phyloP scores from a whole-genome alignment of 306 rosid genomes.

The Arachis stenosperma region DNA sequence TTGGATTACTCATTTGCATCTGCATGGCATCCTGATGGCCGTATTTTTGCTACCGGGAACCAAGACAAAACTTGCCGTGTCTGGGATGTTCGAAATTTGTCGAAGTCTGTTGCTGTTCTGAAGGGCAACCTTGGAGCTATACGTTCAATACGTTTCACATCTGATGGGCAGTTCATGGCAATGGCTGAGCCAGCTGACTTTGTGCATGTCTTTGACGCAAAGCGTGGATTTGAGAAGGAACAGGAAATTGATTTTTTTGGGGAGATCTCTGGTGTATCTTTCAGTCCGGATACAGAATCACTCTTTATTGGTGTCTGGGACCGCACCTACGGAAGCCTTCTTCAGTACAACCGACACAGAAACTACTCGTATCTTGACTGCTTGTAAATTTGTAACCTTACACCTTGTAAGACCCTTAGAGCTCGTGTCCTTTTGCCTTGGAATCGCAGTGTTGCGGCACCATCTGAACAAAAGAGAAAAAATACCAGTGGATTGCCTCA shows the following conservation, averaged over 20 bases:
- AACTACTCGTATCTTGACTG: slow-evolving; percentile 65
- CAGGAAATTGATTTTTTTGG: slow-evolving; percentile 89
- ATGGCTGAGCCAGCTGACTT: slow-evolving; percentile 95
- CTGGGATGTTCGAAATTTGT: slow-evolving; percentile 83
- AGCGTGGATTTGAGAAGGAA: slow-evolving; percentile 73
- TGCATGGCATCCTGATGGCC: slow-evolving; percentile 86
- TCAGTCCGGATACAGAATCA: slow-evolving; percentile 91
- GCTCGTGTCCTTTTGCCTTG: slow-evolving; percentile 34
- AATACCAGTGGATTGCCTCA: slow-evolving; percentile 33
- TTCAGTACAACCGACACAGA: slow-evolving; percentile 70
- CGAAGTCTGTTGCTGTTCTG: slow-evolving; percentile 78
- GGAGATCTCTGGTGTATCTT: slow-evolving; percentile 89
- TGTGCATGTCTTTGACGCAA: slow-evolving; percentile 80
- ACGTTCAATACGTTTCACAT: slow-evolving; percentile 76
- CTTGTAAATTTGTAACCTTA: slow-evolving; percentile 53
- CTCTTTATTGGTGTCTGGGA: slow-evolving; percentile 87
- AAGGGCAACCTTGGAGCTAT: slow-evolving; percentile 92
- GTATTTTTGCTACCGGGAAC: slow-evolving; percentile 83
- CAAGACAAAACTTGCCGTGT: slow-evolving; percentile 89
- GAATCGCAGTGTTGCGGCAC: slow-evolving; percentile 34
- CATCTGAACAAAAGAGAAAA: slow-evolving; percentile 35
- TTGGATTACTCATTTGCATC: slow-evolving; percentile 91
- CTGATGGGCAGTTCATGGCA: slow-evolving; percentile 83
- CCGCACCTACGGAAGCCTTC: slow-evolving; percentile 88
- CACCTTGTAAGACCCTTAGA: slow-evolving; percentile 42